Conservation (phyloP, 1,284 basidiomycete species). For the Ustilago loliicola region DNA sequence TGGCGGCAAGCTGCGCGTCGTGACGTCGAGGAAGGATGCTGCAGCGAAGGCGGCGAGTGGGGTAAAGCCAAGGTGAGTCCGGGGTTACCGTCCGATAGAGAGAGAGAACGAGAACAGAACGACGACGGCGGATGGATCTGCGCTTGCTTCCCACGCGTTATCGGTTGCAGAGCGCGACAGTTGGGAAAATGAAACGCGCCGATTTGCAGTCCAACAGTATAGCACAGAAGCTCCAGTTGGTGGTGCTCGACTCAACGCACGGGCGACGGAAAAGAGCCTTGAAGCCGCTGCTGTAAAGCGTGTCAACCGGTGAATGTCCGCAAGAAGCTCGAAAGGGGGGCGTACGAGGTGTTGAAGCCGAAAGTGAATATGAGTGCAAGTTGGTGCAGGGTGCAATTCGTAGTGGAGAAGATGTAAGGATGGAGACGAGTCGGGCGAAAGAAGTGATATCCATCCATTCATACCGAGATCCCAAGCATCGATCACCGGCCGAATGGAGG, state of each 20-base stretch:
- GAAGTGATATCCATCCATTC: slow-evolving; percentile 23
- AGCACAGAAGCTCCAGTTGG: background rate
- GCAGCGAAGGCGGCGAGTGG: slow-evolving; percentile 26
- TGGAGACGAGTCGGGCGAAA: slow-evolving; percentile 49
- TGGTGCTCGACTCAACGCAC: too few species aligned
- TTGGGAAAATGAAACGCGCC: slow-evolving; percentile 1
- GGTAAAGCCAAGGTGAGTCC: slow-evolving; percentile 14
- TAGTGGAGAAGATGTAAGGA: slow-evolving; percentile 39
- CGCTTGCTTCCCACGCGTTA: background rate
- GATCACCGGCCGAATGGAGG: slow-evolving; percentile 53
- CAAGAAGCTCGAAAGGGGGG: background rate
- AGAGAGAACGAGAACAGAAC: background rate
- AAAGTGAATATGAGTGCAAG: slow-evolving; percentile 2
- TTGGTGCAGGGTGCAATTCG: slow-evolving; percentile 41
- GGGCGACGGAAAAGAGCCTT: too few species aligned
- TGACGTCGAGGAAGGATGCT: slow-evolving; percentile 11
- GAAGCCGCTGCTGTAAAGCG: too few species aligned
- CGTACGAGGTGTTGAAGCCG: background rate
- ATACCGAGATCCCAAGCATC: slow-evolving; percentile 10
- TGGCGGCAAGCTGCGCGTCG: background rate
- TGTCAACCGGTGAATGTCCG: background rate
- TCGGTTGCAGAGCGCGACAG: slow-evolving; percentile 5
- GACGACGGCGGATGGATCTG: slow-evolving; percentile 23
- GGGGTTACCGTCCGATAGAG: slow-evolving; percentile 43
- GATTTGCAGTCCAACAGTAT: background rate